Base-by-base conservation (phyloP, 2,329 filamentous ascomycete genomes). In the Pseudogymnoascus sp. region DNA sequence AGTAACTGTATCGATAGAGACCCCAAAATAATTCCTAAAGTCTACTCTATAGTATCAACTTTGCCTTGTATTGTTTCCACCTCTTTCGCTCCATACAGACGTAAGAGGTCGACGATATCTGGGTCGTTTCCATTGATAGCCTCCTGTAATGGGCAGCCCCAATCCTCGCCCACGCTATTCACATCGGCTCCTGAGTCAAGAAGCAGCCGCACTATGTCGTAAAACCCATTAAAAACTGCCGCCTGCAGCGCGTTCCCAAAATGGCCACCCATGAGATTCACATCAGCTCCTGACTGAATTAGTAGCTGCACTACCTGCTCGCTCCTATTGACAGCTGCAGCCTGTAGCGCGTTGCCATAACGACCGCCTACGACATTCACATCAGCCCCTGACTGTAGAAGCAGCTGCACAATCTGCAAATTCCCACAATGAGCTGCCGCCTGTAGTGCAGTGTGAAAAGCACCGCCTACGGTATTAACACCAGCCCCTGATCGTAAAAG, bases 231-330 rank as follows among this genome's bases (percentile, higher is more conserved):
- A 16, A 2, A 14, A 20, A 28, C 59, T 25, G 57, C 57, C 7
- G 3, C 25, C 12, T 36, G 35, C 2, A 36, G 35, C 12, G 35
- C 33, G 11, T 36, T 14, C 6, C 33, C 33, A 36, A 11, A 11
- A 33, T 58, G n/a, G 20, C 63, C 61, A 8, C 54, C 60, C 12
- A 50, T 35, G 6, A 60, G 61, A 38, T 68, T 67, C 11, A 70
- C 60, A 39, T 67, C 60, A 35, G 65, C 66, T 25, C 63, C 64
- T 22, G 41, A 14, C 3, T 60, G 38, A 35, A 64, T 25, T 7
- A 66, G 43, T 3, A 57, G 30, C 22, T 59, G 1, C 2, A 63
- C 57, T 6, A 65, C 14, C 6, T 60, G 33, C 18, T 59, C 18
- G 25, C 59, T n/a, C 20, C 63, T 63, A 14, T 58, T 36, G 36